A percentile compares a stretch with the other conserved stretches of the same genome.
These are phyloP conservation scores for Diaporthe batatas DNA, from an alignment of 2,329 filamentous ascomycete species.

Conservation along the genomic window DNA sequence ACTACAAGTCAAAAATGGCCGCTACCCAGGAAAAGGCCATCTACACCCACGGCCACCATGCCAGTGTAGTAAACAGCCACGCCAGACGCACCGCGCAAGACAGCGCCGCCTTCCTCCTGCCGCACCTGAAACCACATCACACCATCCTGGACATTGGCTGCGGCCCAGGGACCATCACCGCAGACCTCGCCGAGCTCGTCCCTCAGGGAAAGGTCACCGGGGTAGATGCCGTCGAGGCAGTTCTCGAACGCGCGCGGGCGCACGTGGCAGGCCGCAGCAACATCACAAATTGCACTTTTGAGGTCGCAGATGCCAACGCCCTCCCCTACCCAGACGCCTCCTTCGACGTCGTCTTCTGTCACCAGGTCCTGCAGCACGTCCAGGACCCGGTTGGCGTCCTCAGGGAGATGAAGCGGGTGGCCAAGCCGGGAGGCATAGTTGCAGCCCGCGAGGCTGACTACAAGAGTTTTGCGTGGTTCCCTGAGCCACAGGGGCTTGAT, in stretches of 20 bases:
- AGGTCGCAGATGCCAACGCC: conserved; percentile 53
- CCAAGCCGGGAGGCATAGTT: conserved; percentile 58
- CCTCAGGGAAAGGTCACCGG: conserved; percentile 56
- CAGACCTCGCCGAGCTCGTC: conserved; percentile 56
- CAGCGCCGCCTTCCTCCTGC: conserved; percentile 59
- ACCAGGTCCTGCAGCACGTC: conserved; percentile 60
- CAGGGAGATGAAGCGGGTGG: conserved; percentile 58
- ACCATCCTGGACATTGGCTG: conserved; percentile 62
- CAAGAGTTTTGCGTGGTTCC: conserved; percentile 40
- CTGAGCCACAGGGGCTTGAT: conserved; percentile 26
- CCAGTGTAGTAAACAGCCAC: conserved; percentile 54
- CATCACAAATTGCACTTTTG: conserved; percentile 45
- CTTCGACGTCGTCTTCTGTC: conserved; percentile 59
- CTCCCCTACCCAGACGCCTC: conserved; percentile 55
- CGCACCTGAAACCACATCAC: conserved; percentile 54
- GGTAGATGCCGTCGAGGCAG: conserved; percentile 53
- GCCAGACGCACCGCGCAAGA: conserved; percentile 58
- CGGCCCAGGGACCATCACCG: conserved; percentile 63
- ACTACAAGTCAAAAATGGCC: conserved; percentile 36
- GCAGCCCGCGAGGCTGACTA: conserved; percentile 50
- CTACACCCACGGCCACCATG: conserved; percentile 56
- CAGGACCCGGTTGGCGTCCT: conserved; percentile 50
- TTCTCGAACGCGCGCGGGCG: conserved; percentile 50
- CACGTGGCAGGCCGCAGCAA: conserved; percentile 41
- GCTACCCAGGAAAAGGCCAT: conserved; percentile 43